Evolutionary conservation across 345 rosid genomes (phyloP).

Genomic region (Lagerstroemia speciosa): DNA sequence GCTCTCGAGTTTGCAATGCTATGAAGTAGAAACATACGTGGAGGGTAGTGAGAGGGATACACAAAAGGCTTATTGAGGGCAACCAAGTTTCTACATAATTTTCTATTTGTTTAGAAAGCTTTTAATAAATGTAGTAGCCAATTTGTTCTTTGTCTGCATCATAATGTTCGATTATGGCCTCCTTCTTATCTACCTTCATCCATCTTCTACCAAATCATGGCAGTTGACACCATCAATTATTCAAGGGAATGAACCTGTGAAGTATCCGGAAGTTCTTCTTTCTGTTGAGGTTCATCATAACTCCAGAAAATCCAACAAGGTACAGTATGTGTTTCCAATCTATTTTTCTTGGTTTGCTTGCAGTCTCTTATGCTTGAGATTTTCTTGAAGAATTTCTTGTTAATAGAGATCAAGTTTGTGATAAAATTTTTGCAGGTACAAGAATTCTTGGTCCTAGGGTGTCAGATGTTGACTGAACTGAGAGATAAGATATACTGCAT

Average conservation of each 20-base stretch:
- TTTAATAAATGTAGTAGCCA: not conserved
- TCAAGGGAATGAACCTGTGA: conserved; percentile 26
- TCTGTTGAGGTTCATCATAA: conserved; percentile 63
- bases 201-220: conserved; percentile 15
- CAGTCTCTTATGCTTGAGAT: not conserved
- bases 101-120: not conserved
- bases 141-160: not conserved
- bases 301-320: conserved; percentile 40
- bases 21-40: not conserved
- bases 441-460: conserved; percentile 76
- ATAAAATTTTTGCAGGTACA: conserved; percentile 39
- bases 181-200: not conserved
- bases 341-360: not conserved
- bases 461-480: conserved; percentile 56
- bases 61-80: not conserved
- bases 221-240: conserved; percentile 32
- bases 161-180: not conserved
- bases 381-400: not conserved
- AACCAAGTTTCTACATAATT: not conserved
- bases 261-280: conserved; percentile 55
- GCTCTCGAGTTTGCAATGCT: not conserved
- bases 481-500: conserved; percentile 73
- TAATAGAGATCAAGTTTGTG: not conserved
- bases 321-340: conserved; percentile 14
- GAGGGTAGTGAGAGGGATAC: not conserved